phyloP scores from a whole-genome alignment of 805 yeast genomes.

The Tetrapisispora namnaoensis region DNA sequence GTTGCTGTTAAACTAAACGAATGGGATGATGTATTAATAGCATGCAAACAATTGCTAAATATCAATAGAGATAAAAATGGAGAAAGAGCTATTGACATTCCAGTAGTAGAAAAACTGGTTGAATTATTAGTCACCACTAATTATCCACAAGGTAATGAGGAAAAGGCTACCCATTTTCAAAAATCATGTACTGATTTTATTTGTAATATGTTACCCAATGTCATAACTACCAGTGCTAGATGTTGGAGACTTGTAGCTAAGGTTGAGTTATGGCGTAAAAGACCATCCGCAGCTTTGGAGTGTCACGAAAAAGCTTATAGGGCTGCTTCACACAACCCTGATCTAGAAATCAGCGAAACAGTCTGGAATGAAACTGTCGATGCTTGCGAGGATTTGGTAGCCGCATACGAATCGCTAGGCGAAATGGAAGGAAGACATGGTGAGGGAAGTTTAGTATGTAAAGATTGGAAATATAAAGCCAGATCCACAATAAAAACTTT shows the following conservation, averaged over 20 bases:
- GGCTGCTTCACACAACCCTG: conserved; percentile 55
- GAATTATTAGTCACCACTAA: conserved; percentile 49
- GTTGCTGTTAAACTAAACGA: conserved; percentile 76
- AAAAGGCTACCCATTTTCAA: conserved; percentile 51
- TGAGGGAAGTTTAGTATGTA: conserved; percentile 77
- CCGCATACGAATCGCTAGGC: conserved; percentile 85
- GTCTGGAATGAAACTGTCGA: conserved; percentile 76
- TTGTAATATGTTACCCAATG: conserved; percentile 56
- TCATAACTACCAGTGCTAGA: conserved; percentile 50
- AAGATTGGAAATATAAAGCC: conserved; percentile 86
- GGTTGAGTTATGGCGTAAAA: conserved; percentile 77
- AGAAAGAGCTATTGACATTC: conserved; percentile 61
- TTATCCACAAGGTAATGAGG: conserved; percentile 33
- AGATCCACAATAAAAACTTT: conserved; percentile 60
- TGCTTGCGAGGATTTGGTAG: conserved; percentile 64
- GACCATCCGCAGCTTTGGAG: conserved; percentile 82
- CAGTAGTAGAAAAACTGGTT: conserved; percentile 63
- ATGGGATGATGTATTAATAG: conserved; percentile 81
- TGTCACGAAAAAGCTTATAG: conserved; percentile 82
- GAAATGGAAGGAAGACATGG: conserved; percentile 69
- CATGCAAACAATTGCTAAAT: conserved; percentile 53
- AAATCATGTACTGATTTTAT: conserved; percentile 58
- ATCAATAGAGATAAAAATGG: conserved; percentile 47
- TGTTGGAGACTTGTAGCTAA: conserved; percentile 78
- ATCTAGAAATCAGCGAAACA: conserved; percentile 47